These are phyloP conservation scores for Lanzia echinophila DNA, from an alignment of 2,329 filamentous ascomycete species.

Conservation along the genomic window DNA sequence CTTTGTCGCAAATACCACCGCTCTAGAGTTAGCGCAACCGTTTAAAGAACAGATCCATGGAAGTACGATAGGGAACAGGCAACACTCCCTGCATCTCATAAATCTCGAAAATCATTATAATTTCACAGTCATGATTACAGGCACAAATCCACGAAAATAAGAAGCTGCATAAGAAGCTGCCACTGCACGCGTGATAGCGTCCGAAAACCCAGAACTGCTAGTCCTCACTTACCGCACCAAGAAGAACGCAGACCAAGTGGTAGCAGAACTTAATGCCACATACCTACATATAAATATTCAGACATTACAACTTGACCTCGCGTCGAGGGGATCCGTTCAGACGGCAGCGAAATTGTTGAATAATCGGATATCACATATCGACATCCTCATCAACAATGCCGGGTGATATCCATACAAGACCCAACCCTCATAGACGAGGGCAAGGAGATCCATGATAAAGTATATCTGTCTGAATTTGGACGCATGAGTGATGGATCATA, in stretches of 20 bases:
- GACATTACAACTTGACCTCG: constrained; percentile 29
- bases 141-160: constrained; percentile 15
- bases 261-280: constrained; percentile 12
- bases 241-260: constrained; percentile 16
- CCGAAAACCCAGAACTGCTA: constrained; percentile 16
- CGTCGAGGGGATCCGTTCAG: constrained; percentile 30
- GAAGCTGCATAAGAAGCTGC: constrained; percentile 18
- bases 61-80: constrained; percentile 21
- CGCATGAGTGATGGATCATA: constrained; percentile 15
- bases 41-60: constrained; percentile 32
- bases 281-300: constrained; percentile 7
- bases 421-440: constrained; percentile 32
- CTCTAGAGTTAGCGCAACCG: constrained; percentile 33
- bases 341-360: not conserved
- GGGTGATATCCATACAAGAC: constrained; percentile 37
- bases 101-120: not conserved
- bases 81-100: not conserved
- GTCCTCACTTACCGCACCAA: constrained; percentile 17
- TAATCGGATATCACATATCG: constrained; percentile 33
- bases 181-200: constrained; percentile 20
- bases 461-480: constrained; percentile 24
- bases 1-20: constrained; percentile 33
- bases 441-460: constrained; percentile 24
- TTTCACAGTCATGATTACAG: constrained; percentile 22
- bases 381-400: constrained; percentile 39